phyloP scores from a whole-genome alignment of 805 yeast species.

The Myxozyma kluyveri region DNA sequence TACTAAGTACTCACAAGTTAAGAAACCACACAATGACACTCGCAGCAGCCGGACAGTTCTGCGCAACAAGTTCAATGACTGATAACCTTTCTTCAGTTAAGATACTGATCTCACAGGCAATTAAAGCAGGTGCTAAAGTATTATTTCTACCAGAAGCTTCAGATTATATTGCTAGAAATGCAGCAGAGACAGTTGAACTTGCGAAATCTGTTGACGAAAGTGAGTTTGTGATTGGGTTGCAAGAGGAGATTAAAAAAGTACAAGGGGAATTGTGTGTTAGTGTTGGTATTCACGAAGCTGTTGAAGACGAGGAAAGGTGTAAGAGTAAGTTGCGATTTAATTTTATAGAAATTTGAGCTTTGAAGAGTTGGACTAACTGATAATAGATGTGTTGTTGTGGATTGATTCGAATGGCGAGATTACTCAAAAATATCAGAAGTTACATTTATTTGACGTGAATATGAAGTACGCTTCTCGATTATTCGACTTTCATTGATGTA shows the following conservation, averaged over 20 bases:
- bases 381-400: constrained; percentile 63
- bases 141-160: constrained; percentile 91
- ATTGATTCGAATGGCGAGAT: constrained; percentile 63
- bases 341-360: background rate
- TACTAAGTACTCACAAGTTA: background rate
- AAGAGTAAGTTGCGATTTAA: constrained; percentile 40
- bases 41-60: constrained; percentile 83
- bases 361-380: background rate
- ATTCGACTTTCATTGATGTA: background rate
- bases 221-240: constrained; percentile 48
- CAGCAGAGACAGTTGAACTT: constrained; percentile 61
- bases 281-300: constrained; percentile 87
- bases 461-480: constrained; percentile 41
- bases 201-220: constrained; percentile 47
- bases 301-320: constrained; percentile 48
- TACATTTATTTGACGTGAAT: constrained; percentile 87
- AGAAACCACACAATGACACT: constrained; percentile 45
- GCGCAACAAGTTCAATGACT: constrained; percentile 62
- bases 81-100: constrained; percentile 61
- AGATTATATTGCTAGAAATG: constrained; percentile 75
- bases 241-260: constrained; percentile 46
- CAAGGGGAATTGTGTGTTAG: constrained; percentile 55
- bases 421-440: constrained; percentile 69
- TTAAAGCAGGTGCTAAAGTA: constrained; percentile 53
- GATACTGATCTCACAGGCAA: constrained; percentile 61